phyloP scores from a whole-genome alignment of 768 basidiomycete species.

The Termitomyces sp. region DNA sequence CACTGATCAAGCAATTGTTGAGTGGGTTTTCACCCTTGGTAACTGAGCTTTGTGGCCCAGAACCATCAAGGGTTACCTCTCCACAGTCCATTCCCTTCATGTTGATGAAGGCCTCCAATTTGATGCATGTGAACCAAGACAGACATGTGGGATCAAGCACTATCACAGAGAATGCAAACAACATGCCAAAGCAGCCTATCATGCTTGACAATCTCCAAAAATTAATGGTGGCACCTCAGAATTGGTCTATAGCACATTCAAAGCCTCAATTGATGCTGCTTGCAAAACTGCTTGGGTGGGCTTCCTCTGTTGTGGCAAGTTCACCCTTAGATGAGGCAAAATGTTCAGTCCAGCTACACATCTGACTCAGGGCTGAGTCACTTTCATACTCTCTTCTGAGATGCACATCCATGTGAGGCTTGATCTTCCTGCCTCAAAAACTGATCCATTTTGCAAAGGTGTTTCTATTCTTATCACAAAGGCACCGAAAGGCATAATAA shows the following conservation, averaged over 20 bases:
- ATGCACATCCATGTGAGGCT: not conserved
- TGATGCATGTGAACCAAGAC: constrained; percentile 15
- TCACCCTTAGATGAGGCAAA: not conserved
- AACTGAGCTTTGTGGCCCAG: constrained; percentile 2
- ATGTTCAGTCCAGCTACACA: no score
- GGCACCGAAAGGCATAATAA: not conserved
- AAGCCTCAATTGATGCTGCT: not conserved
- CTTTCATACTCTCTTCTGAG: not conserved
- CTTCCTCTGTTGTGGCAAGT: constrained; percentile 16
- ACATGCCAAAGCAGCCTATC: constrained; percentile 17
- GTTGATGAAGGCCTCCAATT: constrained; percentile 22
- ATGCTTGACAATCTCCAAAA: constrained; percentile 16
- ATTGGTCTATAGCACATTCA: not conserved
- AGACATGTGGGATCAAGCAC: constrained; percentile 26
- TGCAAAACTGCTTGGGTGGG: constrained; percentile 1
- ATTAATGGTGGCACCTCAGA: not conserved
- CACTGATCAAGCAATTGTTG: constrained; percentile 6
- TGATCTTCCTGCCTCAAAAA: not conserved
- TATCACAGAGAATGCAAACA: constrained; percentile 18
- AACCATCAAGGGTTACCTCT: constrained; percentile 17
- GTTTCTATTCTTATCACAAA: not conserved
- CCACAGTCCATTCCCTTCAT: constrained; percentile 22
- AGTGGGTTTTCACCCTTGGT: constrained; percentile 16
- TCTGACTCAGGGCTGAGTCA: not conserved
- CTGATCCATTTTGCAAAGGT: no score